Evolutionary conservation across 2,329 filamentous ascomycete species (phyloP), one percentile per base, ranked within the genome.

Genomic region (Sporothrix dimorphospora): DNA sequence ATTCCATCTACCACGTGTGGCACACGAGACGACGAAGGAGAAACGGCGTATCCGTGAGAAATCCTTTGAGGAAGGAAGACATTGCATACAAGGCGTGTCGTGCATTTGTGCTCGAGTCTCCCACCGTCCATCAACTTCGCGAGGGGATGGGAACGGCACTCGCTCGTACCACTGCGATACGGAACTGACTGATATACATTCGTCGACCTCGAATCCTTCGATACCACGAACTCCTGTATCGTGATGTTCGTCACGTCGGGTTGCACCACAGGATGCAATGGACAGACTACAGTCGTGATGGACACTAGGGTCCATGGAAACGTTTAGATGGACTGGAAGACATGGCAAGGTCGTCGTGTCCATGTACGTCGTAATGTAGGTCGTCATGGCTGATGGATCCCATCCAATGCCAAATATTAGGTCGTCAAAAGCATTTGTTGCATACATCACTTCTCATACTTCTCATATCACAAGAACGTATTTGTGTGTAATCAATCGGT

Each of bases 1-100:
- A 61, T 40, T 61, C 55, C 55, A 40, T 19, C 16, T 38, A 30
- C 30, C 30, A 61, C 55, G 55, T 61, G 55, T 61, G 34, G 30
- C 1, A 21, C n/a, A n/a, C n/a, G n/a, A n/a, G n/a, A n/a, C n/a
- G n/a, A n/a, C n/a, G n/a, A n/a, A n/a, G n/a, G n/a, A n/a, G n/a
- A n/a, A n/a, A n/a, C 7, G 19, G 19, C 9, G 4, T 40, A 5
- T 61, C 34, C 30, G 55, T 61, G 16, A 19, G 4, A 19, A 8
- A 61, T 61, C 19, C 16, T 21, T n/a, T 9, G 7, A 11, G 30
- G 30, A 21, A 61, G 30, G 55, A 61, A 21, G 55, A 38, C 30
- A 38, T 61, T 40, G 55, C 55, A 61, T 38, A 30, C 24, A 30
- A 8, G 12, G 24, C 19, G 53, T 57, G 53, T n/a, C 12, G 3